phyloP scores from a whole-genome alignment of 148 eudicot genomes.

The Fagopyrum homotropicum region DNA sequence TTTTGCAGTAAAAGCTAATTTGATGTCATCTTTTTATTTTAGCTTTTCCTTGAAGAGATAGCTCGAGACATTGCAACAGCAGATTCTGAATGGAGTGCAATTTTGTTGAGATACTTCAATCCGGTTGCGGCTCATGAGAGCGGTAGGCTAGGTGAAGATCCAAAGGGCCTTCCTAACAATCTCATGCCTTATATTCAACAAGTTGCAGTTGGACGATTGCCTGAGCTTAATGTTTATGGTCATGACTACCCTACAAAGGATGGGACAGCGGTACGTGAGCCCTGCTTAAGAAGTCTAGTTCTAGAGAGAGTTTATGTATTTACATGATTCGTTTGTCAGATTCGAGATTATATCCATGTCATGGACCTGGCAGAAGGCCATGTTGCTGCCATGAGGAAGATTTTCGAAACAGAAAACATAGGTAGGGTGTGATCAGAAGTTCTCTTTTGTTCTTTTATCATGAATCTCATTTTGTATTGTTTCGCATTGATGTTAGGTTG shows the following conservation, averaged over 20 bases:
- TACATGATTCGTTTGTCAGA: conserved; percentile 23
- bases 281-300: too few species aligned
- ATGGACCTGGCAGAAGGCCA: conserved; percentile 97
- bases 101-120: conserved; percentile 83
- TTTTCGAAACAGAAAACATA: conserved; percentile 30
- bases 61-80: conserved; percentile 71
- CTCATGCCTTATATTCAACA: conserved; percentile 90
- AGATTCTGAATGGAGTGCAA: conserved; percentile 69
- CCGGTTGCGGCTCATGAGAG: conserved; percentile 96
- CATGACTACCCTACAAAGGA: conserved; percentile 85
- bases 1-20: background rate
- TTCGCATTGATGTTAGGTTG: conserved; percentile 43
- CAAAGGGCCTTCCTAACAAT: conserved; percentile 84
- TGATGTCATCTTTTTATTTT: conserved; percentile 1
- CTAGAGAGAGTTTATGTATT: conserved; percentile 13
- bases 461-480: background rate
- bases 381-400: conserved; percentile 76
- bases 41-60: conserved; percentile 82
- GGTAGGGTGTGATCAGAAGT: conserved; percentile 34
- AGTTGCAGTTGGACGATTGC: conserved; percentile 81
- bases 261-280: conserved; percentile 57
- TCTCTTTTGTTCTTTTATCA: background rate
- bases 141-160: conserved; percentile 85
- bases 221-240: conserved; percentile 77
- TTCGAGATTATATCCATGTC: conserved; percentile 87